These are phyloP conservation scores for Spinacia oleracea DNA, from an alignment of 179 eudicot species.

Conservation along the genomic window DNA sequence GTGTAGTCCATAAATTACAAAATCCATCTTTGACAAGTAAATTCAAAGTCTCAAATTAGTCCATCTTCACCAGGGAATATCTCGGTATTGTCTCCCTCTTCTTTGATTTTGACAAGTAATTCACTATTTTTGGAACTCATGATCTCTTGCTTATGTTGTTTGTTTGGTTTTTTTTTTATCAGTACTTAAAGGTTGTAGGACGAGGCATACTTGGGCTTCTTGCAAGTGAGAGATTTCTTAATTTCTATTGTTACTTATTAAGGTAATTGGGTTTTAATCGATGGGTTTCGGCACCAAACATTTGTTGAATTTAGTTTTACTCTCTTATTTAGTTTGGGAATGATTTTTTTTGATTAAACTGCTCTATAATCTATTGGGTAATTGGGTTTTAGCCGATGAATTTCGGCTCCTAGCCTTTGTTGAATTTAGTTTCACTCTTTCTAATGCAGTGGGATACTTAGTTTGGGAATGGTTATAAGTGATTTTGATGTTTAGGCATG, in stretches of 20 bases:
- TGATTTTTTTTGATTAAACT: background rate
- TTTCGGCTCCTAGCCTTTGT: too few relatives aligned
- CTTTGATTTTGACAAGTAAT: background rate
- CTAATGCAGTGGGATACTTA: too few relatives aligned
- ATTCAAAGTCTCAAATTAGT: too few relatives aligned
- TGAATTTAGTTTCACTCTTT: too few relatives aligned
- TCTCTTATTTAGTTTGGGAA: background rate
- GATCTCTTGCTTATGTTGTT: background rate
- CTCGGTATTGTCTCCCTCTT: constrained; percentile 45
- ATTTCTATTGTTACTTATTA: background rate
- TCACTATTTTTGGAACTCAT: background rate
- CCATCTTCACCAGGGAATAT: constrained; percentile 49
- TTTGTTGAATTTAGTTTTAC: background rate
- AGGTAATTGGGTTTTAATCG: too few relatives aligned
- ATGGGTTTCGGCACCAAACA: background rate
- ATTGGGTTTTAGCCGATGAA: too few relatives aligned
- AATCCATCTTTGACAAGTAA: too few relatives aligned
- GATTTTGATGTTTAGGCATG: background rate
- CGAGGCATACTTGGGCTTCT: constrained; percentile 24
- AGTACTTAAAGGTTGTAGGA: constrained; percentile 28
- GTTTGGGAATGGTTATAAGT: too few relatives aligned
- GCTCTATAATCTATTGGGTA: too few relatives aligned
- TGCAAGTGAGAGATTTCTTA: constrained; percentile 7
- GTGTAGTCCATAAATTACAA: too few relatives aligned
- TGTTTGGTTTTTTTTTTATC: background rate